Base-by-base conservation (phyloP, 108 stramenopile species). In the Aurantiochytrium sp. region DNA sequence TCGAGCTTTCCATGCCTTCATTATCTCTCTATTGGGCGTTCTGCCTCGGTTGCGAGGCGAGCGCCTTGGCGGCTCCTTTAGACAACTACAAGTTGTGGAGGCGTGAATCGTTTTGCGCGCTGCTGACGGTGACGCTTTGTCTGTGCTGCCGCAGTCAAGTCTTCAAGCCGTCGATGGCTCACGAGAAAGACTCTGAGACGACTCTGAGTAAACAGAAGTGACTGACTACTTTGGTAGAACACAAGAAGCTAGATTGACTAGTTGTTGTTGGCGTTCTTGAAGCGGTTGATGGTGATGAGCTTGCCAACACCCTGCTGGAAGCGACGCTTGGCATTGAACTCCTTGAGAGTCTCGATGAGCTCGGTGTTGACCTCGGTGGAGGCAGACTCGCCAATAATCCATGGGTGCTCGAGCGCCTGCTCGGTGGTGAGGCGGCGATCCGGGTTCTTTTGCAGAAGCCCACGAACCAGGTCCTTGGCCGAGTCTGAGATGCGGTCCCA, bases 381-480 rank as follows among this genome's bases (percentile, higher is more conserved):
- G 15, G 87, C 87, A 48, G 87, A 36, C 17, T 86, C 87, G 31
- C 85, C 87, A 27, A 15, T 36, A 2, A 88, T 27, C 87, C 87
- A 88, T 22, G 87, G 81, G 85, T 88, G 68, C 41, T 86, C 50
- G 22, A 88, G 52, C 22, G 85, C 81, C 36, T 88, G 69, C 54
- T 69, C 73, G 22, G 85, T 52, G 19, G 68, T 81, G 50, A 45
- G 37, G 4, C 87, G 41, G 37, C 54, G 31, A 22, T 36, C 32
- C 12, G 87, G 87, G 30, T 88, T 52, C 87, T 86, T 86, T 37
- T 85, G 45, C 32, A 88, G 45, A 12, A 88, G 32, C 10, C 81
- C 87, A 5, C 32, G 32, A 6, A 88, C 81, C 10, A 88, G 87
- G 22, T 69, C 81, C 54, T 52, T 86, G 0, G 87, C 87, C 8